These are phyloP conservation scores for Parachlorella kessleri DNA, from an alignment of 139 green algal genomes.

Conservation along the genomic window DNA sequence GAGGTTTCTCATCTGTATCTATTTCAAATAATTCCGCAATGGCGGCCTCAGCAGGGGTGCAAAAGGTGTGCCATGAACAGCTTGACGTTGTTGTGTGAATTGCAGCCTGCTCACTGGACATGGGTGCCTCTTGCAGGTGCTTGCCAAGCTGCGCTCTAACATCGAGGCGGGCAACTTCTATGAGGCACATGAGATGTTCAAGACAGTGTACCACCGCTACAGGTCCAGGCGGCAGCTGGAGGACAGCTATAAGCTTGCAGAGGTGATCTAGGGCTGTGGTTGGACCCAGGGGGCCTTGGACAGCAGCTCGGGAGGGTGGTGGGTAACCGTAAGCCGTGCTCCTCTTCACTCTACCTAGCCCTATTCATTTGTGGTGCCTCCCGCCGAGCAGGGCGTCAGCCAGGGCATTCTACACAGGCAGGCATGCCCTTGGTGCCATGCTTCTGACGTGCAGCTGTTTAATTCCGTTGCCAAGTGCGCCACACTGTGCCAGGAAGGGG, in stretches of 20 bases:
- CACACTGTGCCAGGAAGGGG: conserved; percentile 36
- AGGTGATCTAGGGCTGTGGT: background rate
- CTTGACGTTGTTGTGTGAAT: conserved; percentile 1
- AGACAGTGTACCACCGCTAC: conserved; percentile 34
- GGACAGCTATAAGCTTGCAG: conserved; percentile 29
- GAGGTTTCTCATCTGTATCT: too few species aligned
- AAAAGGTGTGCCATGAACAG: conserved; percentile 12
- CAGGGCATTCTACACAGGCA: too few species aligned
- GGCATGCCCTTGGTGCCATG: too few species aligned
- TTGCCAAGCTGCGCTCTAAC: conserved; percentile 25
- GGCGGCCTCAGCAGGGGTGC: background rate
- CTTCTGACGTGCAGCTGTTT: too few species aligned
- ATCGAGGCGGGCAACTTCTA: conserved; percentile 29
- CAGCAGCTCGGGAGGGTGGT: too few species aligned
- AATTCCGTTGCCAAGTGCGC: too few species aligned
- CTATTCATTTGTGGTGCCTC: too few species aligned
- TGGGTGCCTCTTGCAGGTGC: conserved; percentile 15
- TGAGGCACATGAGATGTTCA: conserved; percentile 45
- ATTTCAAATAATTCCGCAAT: too few species aligned
- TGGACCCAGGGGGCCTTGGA: too few species aligned
- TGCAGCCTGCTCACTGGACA: background rate
- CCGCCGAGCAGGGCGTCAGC: too few species aligned
- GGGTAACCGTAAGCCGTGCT: too few species aligned
- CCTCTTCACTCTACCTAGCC: too few species aligned
- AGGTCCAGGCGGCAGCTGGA: conserved; percentile 15